These are phyloP conservation scores for Podaxis rugospora DNA, from an alignment of 768 basidiomycete species.

Conservation along the genomic window DNA sequence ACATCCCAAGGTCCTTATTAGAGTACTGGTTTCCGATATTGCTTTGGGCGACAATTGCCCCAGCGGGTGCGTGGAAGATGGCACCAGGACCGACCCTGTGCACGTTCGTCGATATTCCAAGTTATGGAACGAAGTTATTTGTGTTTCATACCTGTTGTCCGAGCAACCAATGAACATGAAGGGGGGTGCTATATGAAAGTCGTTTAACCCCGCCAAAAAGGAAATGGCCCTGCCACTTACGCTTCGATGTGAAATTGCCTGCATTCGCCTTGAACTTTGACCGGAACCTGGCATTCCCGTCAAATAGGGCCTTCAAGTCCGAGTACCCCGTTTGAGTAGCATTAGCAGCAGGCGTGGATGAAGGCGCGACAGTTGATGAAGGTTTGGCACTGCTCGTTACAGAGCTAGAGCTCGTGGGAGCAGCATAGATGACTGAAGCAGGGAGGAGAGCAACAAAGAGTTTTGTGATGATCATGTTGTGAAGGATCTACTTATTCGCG, in stretches of 20 bases:
- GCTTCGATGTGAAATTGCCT: not conserved
- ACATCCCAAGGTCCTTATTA: conserved; percentile 29
- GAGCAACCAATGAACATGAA: conserved; percentile 35
- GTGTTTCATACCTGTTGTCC: conserved; percentile 25
- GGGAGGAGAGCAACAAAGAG: not conserved
- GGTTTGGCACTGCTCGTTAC: not conserved
- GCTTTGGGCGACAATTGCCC: conserved; percentile 27
- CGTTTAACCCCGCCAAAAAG: not conserved
- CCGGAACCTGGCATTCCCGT: not conserved
- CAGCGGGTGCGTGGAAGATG: conserved; percentile 30
- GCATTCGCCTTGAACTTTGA: not conserved
- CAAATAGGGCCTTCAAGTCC: not conserved
- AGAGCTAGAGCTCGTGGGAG: not conserved
- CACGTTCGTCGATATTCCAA: not conserved
- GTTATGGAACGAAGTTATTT: not conserved
- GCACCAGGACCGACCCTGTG: conserved; percentile 22
- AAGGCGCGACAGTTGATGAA: not conserved
- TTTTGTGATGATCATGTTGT: not conserved
- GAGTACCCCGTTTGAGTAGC: not conserved
- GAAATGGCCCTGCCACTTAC: not conserved
- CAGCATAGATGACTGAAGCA: not conserved
- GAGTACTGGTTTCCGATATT: conserved; percentile 34
- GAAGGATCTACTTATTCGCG: not conserved
- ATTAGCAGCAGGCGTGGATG: not conserved
- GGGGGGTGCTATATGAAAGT: conserved; percentile 21